Conservation (phyloP, 305 asterid genomes). For the Ilex paraguariensis region DNA sequence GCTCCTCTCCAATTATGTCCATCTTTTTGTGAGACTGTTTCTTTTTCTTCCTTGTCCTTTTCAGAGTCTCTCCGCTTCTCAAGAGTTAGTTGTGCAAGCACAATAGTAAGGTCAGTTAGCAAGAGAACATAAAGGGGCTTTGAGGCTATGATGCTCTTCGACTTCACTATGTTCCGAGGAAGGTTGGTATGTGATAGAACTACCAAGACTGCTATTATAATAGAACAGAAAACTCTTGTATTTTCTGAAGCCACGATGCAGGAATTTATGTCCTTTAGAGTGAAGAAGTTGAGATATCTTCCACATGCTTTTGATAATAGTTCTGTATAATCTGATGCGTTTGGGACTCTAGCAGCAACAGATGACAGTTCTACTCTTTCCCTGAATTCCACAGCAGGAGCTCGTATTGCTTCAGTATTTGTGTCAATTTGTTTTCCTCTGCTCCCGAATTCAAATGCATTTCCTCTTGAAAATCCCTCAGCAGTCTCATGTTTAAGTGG, state of each 20-base stretch:
- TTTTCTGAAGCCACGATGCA: conserved; percentile 61
- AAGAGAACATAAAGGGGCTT: conserved; percentile 63
- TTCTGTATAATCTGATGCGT: conserved; percentile 13
- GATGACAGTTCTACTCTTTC: conserved; percentile 18
- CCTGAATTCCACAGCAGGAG: neutral
- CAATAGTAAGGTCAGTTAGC: conserved; percentile 49
- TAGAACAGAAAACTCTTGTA: conserved; percentile 49
- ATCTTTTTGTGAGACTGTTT: conserved; percentile 9
- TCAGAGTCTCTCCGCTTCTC: conserved; percentile 12
- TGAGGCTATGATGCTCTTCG: conserved; percentile 54
- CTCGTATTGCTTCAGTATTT: conserved; percentile 8
- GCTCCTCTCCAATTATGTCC: conserved; percentile 49
- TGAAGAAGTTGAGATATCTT: conserved; percentile 16
- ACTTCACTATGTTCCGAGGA: conserved; percentile 38
- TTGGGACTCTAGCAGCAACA: conserved; percentile 5
- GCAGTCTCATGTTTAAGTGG: neutral
- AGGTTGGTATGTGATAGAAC: conserved; percentile 42
- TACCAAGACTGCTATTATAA: conserved; percentile 49
- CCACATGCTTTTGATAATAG: conserved; percentile 10
- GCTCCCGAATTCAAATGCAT: conserved; percentile 4
- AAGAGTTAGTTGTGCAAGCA: conserved; percentile 33
- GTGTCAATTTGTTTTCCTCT: conserved; percentile 7
- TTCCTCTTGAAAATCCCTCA: conserved; percentile 11
- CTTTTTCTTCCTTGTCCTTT: conserved; percentile 14
- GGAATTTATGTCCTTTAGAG: conserved; percentile 45